Evolutionary conservation across 805 yeast species (phyloP), one percentile per base, ranked within the genome.

Genomic region (Candida corydali): DNA sequence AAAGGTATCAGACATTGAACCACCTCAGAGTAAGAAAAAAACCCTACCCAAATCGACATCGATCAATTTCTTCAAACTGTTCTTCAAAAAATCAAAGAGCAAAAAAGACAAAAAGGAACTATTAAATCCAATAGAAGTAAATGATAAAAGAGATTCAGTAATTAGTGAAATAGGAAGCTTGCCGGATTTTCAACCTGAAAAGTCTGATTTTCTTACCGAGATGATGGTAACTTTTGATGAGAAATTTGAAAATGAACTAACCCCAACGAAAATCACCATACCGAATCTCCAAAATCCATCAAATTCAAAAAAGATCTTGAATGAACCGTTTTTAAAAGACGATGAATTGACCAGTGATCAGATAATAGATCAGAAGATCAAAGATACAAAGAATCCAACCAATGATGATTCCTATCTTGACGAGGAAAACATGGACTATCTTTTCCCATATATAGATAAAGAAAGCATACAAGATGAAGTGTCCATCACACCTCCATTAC

Each of bases 311-410:
- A 9, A 26, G 5, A 3, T 34, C 16, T 8, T 45, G 1, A 43
- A 36, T 20, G 57, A 51, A 23, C 54, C 54, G 24, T 63, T 67
- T 40, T 53, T 66, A 32, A 57, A 51, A 36, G 73, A 67, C 46
- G 73, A 66, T 37, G 73, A 67, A 38, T 54, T 67, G 40, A 60
- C 70, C 1, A 48, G 45, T 23, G 71, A 57, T 23, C 72, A 66
- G 41, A 67, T 66, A 35, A 55, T 51, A 24, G 70, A 66, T 41
- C 70, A 60, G 39, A 61, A 63, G 41, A 39, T 50, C 14, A 59
- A 54, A 29, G 71, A 66, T 44, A 31, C 11, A 5, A 17, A 17
- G n/a, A 20, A 14, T 10, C 8, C 14, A 8, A 32, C 45, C 43
- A 56, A 57, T 23, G 63, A 56, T 14, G 39, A 34, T 15, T 15